These are phyloP conservation scores for Aspergillus terreus DNA, from an alignment of 2,329 filamentous ascomycete species.

Conservation along the genomic window DNA sequence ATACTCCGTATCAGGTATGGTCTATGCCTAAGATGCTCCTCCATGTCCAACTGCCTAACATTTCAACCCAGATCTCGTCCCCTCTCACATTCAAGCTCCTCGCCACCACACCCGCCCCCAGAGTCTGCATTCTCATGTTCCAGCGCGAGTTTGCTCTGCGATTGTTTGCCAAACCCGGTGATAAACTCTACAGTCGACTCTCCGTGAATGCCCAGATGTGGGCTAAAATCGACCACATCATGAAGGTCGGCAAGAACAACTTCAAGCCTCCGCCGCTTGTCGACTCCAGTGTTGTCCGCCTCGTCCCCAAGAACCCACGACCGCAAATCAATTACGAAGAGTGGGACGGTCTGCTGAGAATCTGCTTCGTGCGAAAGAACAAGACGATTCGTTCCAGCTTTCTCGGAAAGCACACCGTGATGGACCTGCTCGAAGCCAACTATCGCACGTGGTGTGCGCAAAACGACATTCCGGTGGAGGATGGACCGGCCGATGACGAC, in stretches of 20 bases:
- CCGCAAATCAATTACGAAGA: constrained; percentile 91
- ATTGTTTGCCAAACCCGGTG: constrained; percentile 80
- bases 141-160: constrained; percentile 92
- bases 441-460: constrained; percentile 88
- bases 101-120: constrained; percentile 73
- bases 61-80: constrained; percentile 66
- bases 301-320: constrained; percentile 80
- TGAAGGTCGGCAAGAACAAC: constrained; percentile 95
- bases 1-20: constrained; percentile 65
- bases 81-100: constrained; percentile 90
- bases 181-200: constrained; percentile 85
- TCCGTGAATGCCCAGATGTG: constrained; percentile 94
- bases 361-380: constrained; percentile 85
- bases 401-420: constrained; percentile 73
- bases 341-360: constrained; percentile 83
- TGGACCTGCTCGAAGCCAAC: constrained; percentile 80
- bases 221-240: constrained; percentile 66
- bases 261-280: constrained; percentile 94
- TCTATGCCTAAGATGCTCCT: constrained; percentile 1
- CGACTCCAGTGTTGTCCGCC: constrained; percentile 83
- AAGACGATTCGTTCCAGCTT: constrained; percentile 81
- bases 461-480: constrained; percentile 75
- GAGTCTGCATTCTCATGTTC: constrained; percentile 80
- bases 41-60: neutral
- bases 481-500: constrained; percentile 46